Percentiles rank a stretch among this genome's conserved stretches.
Conservation (phyloP, 176 grass and related monocot species). For the Areca catechu region DNA sequence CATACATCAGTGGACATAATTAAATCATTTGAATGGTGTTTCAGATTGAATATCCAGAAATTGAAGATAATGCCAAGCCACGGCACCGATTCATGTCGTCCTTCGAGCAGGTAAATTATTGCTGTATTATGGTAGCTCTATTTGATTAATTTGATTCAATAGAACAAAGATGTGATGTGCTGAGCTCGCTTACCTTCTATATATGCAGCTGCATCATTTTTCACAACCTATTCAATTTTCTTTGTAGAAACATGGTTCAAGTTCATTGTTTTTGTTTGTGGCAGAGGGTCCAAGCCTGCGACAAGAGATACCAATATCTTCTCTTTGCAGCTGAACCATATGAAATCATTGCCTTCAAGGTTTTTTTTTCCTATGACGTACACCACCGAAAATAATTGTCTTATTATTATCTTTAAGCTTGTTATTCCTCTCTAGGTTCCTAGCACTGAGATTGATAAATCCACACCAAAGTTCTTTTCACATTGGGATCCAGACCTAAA, state of each 20-base stretch:
- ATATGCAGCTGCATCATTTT: too few relatives aligned
- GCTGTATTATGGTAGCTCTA: too few relatives aligned
- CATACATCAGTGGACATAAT: too few relatives aligned
- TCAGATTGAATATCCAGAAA: constrained; percentile 93
- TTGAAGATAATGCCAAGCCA: constrained; percentile 86
- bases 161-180: too few relatives aligned
- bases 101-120: constrained; percentile 68
- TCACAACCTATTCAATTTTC: not conserved
- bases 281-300: constrained; percentile 81
- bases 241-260: constrained; percentile 15
- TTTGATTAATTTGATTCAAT: too few relatives aligned
- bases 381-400: not conserved
- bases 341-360: constrained; percentile 83
- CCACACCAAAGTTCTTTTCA: constrained; percentile 74
- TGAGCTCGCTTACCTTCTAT: too few relatives aligned
- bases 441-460: constrained; percentile 89
- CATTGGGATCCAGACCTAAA: constrained; percentile 99
- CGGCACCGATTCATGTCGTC: constrained; percentile 95
- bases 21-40: not conserved
- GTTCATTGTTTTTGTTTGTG: not conserved
- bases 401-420: not conserved
- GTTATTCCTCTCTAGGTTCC: constrained; percentile 46
- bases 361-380: constrained; percentile 10
- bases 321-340: constrained; percentile 94
- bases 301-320: constrained; percentile 86